phyloP scores from a whole-genome alignment of 805 yeast genomes.

The Cyberlindnera euphorbiae region DNA sequence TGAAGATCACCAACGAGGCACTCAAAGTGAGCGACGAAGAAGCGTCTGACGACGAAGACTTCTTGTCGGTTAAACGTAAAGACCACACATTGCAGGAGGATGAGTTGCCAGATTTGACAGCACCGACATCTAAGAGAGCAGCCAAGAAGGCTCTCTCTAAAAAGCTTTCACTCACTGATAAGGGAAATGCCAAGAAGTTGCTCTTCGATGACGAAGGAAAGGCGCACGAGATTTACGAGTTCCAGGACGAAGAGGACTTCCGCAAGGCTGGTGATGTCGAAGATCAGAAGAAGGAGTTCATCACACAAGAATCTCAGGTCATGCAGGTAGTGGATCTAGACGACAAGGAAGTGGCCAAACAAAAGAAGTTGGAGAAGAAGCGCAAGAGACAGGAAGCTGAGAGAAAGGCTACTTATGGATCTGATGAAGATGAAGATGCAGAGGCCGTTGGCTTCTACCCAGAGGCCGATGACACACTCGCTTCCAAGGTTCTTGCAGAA shows the following conservation, averaged over 20 bases:
- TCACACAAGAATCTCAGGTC: slow-evolving; percentile 56
- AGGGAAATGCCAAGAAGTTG: slow-evolving; percentile 71
- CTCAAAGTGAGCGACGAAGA: slow-evolving; percentile 15
- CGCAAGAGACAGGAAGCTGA: slow-evolving; percentile 81
- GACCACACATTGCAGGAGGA: slow-evolving; percentile 68
- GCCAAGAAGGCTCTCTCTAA: slow-evolving; percentile 83
- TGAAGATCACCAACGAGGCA: slow-evolving; percentile 56
- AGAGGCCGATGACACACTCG: slow-evolving; percentile 40
- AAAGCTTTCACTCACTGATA: slow-evolving; percentile 58
- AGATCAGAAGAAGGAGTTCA: slow-evolving; percentile 61
- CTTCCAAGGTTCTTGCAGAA: slow-evolving; percentile 24
- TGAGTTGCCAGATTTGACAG: slow-evolving; percentile 55
- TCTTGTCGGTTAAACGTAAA: slow-evolving; percentile 71
- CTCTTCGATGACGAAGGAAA: slow-evolving; percentile 92
- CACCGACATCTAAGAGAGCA: slow-evolving; percentile 77
- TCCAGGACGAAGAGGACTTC: slow-evolving; percentile 88
- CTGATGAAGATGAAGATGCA: slow-evolving; percentile 17
- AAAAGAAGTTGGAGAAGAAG: slow-evolving; percentile 82
- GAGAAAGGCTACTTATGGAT: slow-evolving; percentile 32
- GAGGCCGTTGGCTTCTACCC: slow-evolving; percentile 22
- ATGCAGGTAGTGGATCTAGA: slow-evolving; percentile 71
- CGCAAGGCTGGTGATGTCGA: slow-evolving; percentile 61
- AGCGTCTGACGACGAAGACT: slow-evolving; percentile 52
- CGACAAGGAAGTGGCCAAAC: slow-evolving; percentile 74
- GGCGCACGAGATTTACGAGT: slow-evolving; percentile 87